A percentile compares a stretch with the other conserved stretches of the same genome.
phyloP scores from a whole-genome alignment of 2,329 filamentous ascomycete species.

The Stachybotrys echinatus region DNA sequence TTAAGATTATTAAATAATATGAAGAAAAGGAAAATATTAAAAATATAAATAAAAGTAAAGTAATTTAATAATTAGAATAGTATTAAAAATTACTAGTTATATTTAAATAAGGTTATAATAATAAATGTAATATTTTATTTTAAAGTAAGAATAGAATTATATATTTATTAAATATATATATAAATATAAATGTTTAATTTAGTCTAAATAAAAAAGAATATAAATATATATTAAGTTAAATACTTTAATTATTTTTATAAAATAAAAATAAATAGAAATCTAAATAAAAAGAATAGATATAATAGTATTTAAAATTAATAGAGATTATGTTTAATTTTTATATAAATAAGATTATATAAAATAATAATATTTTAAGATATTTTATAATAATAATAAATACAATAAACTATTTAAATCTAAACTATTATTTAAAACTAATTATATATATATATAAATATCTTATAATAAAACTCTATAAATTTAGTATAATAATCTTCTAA shows the following conservation, averaged over 20 bases:
- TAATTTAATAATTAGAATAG: not conserved
- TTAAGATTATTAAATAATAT: not conserved
- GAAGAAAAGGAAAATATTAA: slow-evolving; percentile 1
- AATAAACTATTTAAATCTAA: not conserved
- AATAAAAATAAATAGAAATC: slow-evolving; percentile 2
- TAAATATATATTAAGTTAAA: not conserved
- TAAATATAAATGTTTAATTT: not conserved
- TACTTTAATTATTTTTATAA: not conserved
- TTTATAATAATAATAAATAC: slow-evolving; percentile 2
- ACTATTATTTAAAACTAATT: slow-evolving; percentile 1
- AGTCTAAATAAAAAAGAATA: slow-evolving; percentile 2
- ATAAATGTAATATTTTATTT: slow-evolving; percentile 1
- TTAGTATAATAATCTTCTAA: slow-evolving; percentile 6
- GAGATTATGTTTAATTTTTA: slow-evolving; percentile 3
- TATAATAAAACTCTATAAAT: not conserved
- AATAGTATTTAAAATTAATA: too few species aligned
- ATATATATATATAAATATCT: not conserved
- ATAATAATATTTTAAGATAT: not conserved
- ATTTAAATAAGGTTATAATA: slow-evolving; percentile 1
- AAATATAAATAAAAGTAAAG: not conserved
- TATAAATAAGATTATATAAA: not conserved
- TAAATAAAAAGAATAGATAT: not conserved
- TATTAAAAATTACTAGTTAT: not conserved
- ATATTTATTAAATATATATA: not conserved
- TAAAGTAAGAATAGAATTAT: not conserved